A percentile compares a stretch with the other conserved stretches of the same genome.
These are phyloP conservation scores for Biancaea sappan DNA, from an alignment of 306 rosid genomes.

Conservation along the genomic window DNA sequence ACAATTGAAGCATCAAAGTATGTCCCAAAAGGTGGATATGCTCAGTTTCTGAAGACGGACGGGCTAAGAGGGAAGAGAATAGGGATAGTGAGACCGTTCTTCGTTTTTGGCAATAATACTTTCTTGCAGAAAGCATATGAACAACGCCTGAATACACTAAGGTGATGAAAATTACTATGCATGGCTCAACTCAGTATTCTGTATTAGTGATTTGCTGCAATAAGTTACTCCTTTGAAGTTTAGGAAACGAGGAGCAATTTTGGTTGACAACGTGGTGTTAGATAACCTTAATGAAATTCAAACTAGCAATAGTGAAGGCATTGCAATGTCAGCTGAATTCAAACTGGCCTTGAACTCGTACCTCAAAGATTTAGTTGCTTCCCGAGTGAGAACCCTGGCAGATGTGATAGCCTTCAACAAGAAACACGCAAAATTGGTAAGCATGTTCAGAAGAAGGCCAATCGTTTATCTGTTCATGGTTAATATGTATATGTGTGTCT, in stretches of 20 bases:
- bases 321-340: slow-evolving; percentile 49
- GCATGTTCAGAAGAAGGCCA: background rate
- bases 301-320: slow-evolving; percentile 27
- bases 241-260: slow-evolving; percentile 53
- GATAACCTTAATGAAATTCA: slow-evolving; percentile 18
- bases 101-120: slow-evolving; percentile 27
- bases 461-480: background rate
- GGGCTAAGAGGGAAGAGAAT: slow-evolving; percentile 68
- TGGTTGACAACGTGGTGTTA: slow-evolving; percentile 51
- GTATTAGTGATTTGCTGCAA: background rate
- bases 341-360: slow-evolving; percentile 51
- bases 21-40: slow-evolving; percentile 58
- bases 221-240: slow-evolving; percentile 2
- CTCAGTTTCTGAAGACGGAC: slow-evolving; percentile 48
- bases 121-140: slow-evolving; percentile 34
- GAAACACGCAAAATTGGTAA: slow-evolving; percentile 39
- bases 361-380: slow-evolving; percentile 43
- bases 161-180: background rate
- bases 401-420: slow-evolving; percentile 60
- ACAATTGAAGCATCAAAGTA: slow-evolving; percentile 51
- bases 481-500: too few relatives aligned
- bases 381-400: slow-evolving; percentile 49
- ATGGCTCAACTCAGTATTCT: background rate
- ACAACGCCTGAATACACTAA: slow-evolving; percentile 29
- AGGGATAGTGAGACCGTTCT: slow-evolving; percentile 47